Conservation (phyloP, 495 filamentous ascomycete species). For the Trichoderma reesei region DNA sequence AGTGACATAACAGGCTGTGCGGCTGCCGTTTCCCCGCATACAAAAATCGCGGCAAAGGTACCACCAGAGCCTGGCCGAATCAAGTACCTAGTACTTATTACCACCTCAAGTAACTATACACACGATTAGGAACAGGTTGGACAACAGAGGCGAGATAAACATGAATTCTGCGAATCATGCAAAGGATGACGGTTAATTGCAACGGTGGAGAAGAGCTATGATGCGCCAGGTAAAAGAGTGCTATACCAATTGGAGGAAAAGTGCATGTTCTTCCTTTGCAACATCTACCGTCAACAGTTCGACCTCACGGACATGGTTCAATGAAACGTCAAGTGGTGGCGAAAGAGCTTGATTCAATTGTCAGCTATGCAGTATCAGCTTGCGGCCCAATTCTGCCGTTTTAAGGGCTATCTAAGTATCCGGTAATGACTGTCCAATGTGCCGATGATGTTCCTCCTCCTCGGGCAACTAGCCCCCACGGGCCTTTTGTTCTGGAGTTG, state of each 20-base stretch:
- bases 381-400: neutral
- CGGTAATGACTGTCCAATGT: conserved; percentile 4
- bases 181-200: no score
- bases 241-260: neutral
- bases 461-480: neutral
- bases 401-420: neutral
- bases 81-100: no score
- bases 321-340: neutral
- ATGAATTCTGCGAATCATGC: no score
- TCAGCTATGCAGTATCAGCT: neutral
- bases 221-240: no score
- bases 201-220: no score
- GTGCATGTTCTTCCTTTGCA: neutral
- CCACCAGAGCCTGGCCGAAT: no score
- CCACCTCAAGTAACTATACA: neutral
- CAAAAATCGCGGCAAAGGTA: neutral
- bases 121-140: neutral
- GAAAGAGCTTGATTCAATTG: neutral
- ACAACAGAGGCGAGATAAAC: no score
- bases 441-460: neutral
- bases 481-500: neutral
- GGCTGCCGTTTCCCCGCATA: neutral
- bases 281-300: no score
- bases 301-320: neutral
- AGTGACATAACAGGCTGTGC: neutral